Evolutionary conservation across 345 rosid species (phyloP).

Genomic region (Fremontodendron californicum): DNA sequence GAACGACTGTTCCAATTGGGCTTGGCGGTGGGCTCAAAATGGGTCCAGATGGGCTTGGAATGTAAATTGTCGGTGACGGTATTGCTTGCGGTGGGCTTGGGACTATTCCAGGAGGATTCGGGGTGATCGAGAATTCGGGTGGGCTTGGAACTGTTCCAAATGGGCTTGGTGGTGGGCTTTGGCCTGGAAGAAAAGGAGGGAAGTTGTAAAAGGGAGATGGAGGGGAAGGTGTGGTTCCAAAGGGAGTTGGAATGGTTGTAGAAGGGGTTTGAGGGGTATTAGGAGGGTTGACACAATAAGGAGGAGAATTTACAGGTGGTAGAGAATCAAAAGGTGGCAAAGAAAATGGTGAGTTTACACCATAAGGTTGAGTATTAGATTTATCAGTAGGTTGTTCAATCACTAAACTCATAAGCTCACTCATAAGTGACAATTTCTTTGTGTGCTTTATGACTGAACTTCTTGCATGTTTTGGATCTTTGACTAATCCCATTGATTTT

Average conservation of each 20-base stretch:
- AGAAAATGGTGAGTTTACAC: slow-evolving; percentile 51
- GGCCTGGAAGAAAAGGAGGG: slow-evolving; percentile 28
- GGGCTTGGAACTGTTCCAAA: slow-evolving; percentile 8
- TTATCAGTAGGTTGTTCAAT: slow-evolving; percentile 43
- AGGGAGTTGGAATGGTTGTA: slow-evolving; percentile 25
- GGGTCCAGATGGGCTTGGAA: slow-evolving; percentile 30
- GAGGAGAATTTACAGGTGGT: slow-evolving; percentile 48
- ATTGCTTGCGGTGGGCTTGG: slow-evolving; percentile 28
- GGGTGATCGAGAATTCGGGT: slow-evolving; percentile 8
- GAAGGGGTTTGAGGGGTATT: slow-evolving; percentile 45
- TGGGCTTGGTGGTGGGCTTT: slow-evolving; percentile 50
- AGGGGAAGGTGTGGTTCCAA: slow-evolving; percentile 10
- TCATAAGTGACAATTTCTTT: slow-evolving; percentile 29
- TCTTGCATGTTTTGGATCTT: slow-evolving; percentile 18
- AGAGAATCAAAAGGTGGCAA: slow-evolving; percentile 59
- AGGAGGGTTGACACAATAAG: slow-evolving; percentile 53
- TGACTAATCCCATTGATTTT: slow-evolving; percentile 17
- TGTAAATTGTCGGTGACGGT: slow-evolving; percentile 28
- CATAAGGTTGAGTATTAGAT: slow-evolving; percentile 46
- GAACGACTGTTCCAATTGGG: slow-evolving; percentile 12
- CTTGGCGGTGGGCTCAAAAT: slow-evolving; percentile 42
- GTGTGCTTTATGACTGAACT: slow-evolving; percentile 22
- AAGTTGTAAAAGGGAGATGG: slow-evolving; percentile 25
- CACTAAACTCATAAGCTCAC: slow-evolving; percentile 42
- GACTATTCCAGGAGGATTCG: slow-evolving; percentile 24